Evolutionary conservation across 306 rosid species (phyloP).

Genomic region (Sicyos baderoa): DNA sequence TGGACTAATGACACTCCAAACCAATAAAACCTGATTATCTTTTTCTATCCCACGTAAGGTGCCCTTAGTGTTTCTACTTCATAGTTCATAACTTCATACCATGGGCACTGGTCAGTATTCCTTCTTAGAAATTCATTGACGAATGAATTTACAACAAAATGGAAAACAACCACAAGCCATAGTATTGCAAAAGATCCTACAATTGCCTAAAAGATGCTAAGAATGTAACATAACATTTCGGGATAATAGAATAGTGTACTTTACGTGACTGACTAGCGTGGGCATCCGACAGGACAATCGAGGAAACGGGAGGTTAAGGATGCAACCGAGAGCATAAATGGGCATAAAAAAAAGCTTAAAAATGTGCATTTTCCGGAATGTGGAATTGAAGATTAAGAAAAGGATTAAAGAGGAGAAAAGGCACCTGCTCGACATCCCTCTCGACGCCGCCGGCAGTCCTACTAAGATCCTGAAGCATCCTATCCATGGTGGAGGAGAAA

Average conservation of each 20-base stretch:
- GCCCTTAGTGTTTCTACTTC: background rate
- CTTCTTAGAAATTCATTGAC: background rate
- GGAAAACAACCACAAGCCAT: background rate
- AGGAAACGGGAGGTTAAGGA: too few species aligned
- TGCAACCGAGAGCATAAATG: too few species aligned
- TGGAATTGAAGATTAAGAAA: conserved; percentile 13
- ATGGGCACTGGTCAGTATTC: background rate
- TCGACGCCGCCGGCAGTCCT: conserved; percentile 78
- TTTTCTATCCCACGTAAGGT: background rate
- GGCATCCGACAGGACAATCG: too few species aligned
- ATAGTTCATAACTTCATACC: background rate
- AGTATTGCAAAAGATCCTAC: background rate
- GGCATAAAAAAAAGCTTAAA: too few species aligned
- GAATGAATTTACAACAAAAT: background rate
- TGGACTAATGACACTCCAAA: background rate
- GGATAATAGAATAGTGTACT: too few species aligned
- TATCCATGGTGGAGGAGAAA: conserved; percentile 52
- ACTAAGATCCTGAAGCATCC: conserved; percentile 87
- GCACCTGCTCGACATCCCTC: conserved; percentile 94
- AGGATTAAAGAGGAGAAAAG: background rate
- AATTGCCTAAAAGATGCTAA: background rate
- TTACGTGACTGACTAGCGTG: too few species aligned
- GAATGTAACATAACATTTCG: background rate
- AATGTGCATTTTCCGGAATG: background rate
- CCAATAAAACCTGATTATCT: background rate